Evolutionary conservation across 1,284 basidiomycete genomes (phyloP).

Genomic region (Tilletia caries): DNA sequence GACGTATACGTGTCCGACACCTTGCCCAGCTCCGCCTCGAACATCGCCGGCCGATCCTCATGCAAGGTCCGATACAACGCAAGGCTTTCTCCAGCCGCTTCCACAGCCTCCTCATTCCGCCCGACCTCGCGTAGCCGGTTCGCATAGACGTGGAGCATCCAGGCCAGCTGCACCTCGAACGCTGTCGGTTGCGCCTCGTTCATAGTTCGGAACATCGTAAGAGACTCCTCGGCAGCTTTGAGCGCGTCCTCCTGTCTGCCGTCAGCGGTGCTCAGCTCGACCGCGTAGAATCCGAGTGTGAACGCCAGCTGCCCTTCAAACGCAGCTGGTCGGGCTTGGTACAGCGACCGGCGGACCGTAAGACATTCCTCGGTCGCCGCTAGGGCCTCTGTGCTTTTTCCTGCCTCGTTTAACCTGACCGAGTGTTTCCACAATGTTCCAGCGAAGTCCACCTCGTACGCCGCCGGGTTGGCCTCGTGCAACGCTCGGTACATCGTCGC

Average conservation of each 20-base stretch:
- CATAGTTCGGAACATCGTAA: not conserved
- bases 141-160: not conserved
- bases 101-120: not conserved
- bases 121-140: not conserved
- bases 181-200: not conserved
- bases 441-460: not conserved
- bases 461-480: not conserved
- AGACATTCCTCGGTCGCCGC: not conserved
- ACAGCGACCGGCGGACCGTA: not conserved
- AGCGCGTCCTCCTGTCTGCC: not conserved
- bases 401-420: not conserved
- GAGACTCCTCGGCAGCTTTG: not conserved
- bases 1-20: not conserved
- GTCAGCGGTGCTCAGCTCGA: not conserved
- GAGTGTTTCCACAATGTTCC: not conserved
- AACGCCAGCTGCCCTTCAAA: not conserved
- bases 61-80: not conserved
- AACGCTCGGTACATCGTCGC: not conserved
- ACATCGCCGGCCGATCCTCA: not conserved
- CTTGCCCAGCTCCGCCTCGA: not conserved
- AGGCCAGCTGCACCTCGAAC: not conserved
- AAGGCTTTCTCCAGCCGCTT: not conserved
- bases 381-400: not conserved
- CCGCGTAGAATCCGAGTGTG: not conserved
- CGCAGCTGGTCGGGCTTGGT: not conserved